Evolutionary conservation across 345 rosid species (phyloP).

Genomic region (Brassica napus): Da-Ae NC_063440.1:18394001-18394500

Average conservation of each 20-base stretch:
- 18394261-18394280: slow-evolving; percentile 84
- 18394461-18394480: slow-evolving; percentile 21
- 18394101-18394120: slow-evolving; percentile 75
- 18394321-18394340: slow-evolving; percentile 83
- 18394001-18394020: slow-evolving; percentile 76
- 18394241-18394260: slow-evolving; percentile 88
- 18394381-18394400: slow-evolving; percentile 98
- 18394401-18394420: slow-evolving; percentile 86
- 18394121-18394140: slow-evolving; percentile 90
- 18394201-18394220: slow-evolving; percentile 73
- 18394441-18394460: slow-evolving; percentile 34
- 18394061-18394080: slow-evolving; percentile 71
- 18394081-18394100: slow-evolving; percentile 87
- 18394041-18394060: slow-evolving; percentile 70
- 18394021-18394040: slow-evolving; percentile 66
- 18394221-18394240: slow-evolving; percentile 91
- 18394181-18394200: slow-evolving; percentile 56
- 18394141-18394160: slow-evolving; percentile 88
- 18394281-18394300: slow-evolving; percentile 84
- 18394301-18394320: slow-evolving; percentile 64
- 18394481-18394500: slow-evolving; percentile 14
- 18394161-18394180: slow-evolving; percentile 72
- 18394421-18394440: slow-evolving; percentile 75
- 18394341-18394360: slow-evolving; percentile 91
- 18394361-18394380: slow-evolving; percentile 91